Evolutionary conservation across 352 stramenopile species (phyloP), one percentile per base, ranked within the genome.

Genomic region (Pythium biforme): DNA sequence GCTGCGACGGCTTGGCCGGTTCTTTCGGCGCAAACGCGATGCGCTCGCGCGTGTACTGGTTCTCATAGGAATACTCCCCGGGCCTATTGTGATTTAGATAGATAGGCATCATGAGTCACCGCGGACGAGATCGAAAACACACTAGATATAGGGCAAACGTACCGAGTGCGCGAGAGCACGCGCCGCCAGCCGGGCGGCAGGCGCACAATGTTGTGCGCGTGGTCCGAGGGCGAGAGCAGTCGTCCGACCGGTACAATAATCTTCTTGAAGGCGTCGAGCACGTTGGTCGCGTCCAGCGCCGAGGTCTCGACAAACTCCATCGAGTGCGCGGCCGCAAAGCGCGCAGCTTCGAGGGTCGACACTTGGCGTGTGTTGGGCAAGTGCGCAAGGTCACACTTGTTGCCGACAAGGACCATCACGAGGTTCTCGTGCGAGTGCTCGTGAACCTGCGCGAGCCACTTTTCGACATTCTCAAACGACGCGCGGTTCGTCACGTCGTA

Each of bases 401-500:
- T 96, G 47, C 88, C 88, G 12, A 94, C 84, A 25, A 96, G 79
- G 12, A 96, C 77, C 12, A 94, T 74, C 64, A 92, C 82, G 12
- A 96, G 70, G 59, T 78, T 94, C 56, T 94, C 77, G 50, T 96
- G 82, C 27, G 85, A 81, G 55, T 94, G 83, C 59, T 93, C 81
- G 40, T 92, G 86, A 37, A 94, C 76, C 57, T 96, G 85, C 7
- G 72, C 77, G 56, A 94, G 73, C 87, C 87, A 94, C 23, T 78
- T 76, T 6, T 66, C 77, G 7, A 94, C 78, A 62, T 94, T 76
- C 56, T 95, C 86, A 56, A 95, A 95, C 23, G 86, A 94, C 23
- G 69, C 74, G 54, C 89, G 77, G 62, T 94, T 90, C 40, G 90
- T 97, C 47, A 97, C 92, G 68, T 98, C 91, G 69, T 97, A 98